Percentiles rank a stretch among this genome's conserved stretches.
Conservation (phyloP, 257 asterid genomes). For the Primulina eburnea region DNA sequence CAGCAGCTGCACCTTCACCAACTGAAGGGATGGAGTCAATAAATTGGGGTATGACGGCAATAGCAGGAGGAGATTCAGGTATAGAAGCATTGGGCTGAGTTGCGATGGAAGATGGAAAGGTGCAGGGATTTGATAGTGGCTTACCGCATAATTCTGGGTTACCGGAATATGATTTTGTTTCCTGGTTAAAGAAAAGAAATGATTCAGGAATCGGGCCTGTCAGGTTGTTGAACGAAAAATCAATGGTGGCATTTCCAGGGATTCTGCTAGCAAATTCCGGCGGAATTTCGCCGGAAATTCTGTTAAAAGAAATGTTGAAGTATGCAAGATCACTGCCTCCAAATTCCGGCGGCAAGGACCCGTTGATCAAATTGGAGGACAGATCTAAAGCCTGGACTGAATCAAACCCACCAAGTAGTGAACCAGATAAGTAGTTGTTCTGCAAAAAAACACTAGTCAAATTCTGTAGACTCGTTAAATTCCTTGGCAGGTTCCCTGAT, state of each 20-base stretch:
- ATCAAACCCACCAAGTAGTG: constrained; percentile 32
- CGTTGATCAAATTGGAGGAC: constrained; percentile 42
- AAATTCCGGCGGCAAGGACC: constrained; percentile 37
- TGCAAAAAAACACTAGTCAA: constrained; percentile 36
- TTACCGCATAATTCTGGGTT: constrained; percentile 68
- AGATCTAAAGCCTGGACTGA: constrained; percentile 40
- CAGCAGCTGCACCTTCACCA: not conserved
- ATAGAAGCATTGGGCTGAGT: constrained; percentile 38
- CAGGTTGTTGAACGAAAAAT: constrained; percentile 35
- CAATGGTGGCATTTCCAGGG: not conserved
- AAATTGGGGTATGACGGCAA: constrained; percentile 69
- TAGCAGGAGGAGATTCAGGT: constrained; percentile 81
- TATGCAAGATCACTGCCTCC: constrained; percentile 30
- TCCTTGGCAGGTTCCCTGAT: constrained; percentile 57
- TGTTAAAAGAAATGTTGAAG: constrained; percentile 38
- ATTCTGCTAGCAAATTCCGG: not conserved
- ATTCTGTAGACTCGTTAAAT: constrained; percentile 8
- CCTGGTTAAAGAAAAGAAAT: constrained; percentile 44
- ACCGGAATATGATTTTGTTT: constrained; percentile 43
- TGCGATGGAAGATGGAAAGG: constrained; percentile 54
- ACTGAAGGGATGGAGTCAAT: constrained; percentile 41
- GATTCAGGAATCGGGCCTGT: constrained; percentile 66
- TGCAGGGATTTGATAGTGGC: constrained; percentile 50
- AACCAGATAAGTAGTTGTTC: constrained; percentile 39
- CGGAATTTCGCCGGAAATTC: constrained; percentile 9